Evolutionary conservation across 306 rosid genomes (phyloP), one percentile per base, ranked within the genome.

Genomic region (Gleditsia sinensis): DNA sequence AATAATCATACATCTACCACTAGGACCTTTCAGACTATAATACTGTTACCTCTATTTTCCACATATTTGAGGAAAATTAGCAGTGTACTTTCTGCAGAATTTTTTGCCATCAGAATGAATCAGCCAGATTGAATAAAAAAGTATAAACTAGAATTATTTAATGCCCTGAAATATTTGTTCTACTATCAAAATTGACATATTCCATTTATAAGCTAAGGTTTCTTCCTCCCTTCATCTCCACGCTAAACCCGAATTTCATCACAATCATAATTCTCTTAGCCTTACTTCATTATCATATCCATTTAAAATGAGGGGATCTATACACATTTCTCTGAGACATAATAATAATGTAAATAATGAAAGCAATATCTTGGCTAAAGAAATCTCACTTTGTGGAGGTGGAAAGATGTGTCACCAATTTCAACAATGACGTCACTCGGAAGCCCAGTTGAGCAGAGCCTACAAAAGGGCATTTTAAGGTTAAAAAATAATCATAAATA

Each of bases 381-480:
- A 76, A 78, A 71, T 27, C 61, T 56, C 30, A 91, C 98, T 97
- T 91, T 93, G 82, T 93, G 98, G 71, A 93, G 96, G 88, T 86
- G 94, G 79, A 93, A 93, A 50, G 83, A 82, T n/a, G 72, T 79
- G 12, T 83, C 91, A 11, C 92, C 92, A 78, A 91, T 86, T 86
- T 94, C 96, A 88, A 91, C 71, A 64, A 85, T 76, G 48, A 94
- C 81, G 76, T 94, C 98, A 46, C 91, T 86, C 32, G 96, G 73
- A 67, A 94, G 98, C 57, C 96, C 98, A 70, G 88, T 85, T 49
- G 94, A 86, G 88, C 92, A 94, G 30, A 86, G 74, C 98, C 98
- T 94, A 82, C 27, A 81, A 74, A 76, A 61, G 62, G 7, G 51
- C 19, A 78, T 65, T 64, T 58, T 23, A 69, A 2, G 71, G n/a